Conservation (phyloP, 805 yeast species). For the Candida ponderosae region DNA sequence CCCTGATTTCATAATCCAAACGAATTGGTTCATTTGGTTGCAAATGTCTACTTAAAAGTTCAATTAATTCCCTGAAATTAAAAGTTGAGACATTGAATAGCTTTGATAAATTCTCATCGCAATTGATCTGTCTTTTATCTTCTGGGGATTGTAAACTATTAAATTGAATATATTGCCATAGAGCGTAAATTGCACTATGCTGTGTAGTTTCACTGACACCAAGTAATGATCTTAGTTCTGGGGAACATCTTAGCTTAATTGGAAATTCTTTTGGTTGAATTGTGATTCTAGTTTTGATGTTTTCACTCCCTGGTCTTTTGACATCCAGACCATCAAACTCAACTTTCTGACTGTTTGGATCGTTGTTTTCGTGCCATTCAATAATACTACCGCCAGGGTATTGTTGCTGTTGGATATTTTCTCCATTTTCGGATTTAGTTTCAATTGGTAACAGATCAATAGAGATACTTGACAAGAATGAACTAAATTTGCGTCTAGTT, state of each 20-base stretch:
- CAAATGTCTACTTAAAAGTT: slow-evolving; percentile 57
- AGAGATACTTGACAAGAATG: slow-evolving; percentile 76
- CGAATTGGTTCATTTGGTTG: slow-evolving; percentile 75
- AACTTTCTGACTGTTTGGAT: slow-evolving; percentile 32
- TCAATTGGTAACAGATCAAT: slow-evolving; percentile 50
- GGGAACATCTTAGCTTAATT: slow-evolving; percentile 53
- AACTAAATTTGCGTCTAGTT: slow-evolving; percentile 56
- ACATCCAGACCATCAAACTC: slow-evolving; percentile 88
- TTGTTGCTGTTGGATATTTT: slow-evolving; percentile 11
- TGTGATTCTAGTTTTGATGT: slow-evolving; percentile 62
- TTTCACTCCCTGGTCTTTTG: slow-evolving; percentile 65
- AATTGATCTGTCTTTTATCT: slow-evolving; percentile 44
- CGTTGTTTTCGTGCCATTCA: slow-evolving; percentile 77
- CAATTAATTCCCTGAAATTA: slow-evolving; percentile 66
- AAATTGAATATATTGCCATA: slow-evolving; percentile 74
- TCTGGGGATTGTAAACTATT: slow-evolving; percentile 55
- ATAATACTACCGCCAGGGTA: slow-evolving; percentile 34
- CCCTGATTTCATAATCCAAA: slow-evolving; percentile 67
- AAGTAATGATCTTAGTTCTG: slow-evolving; percentile 58
- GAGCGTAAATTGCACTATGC: slow-evolving; percentile 71
- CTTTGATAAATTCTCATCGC: slow-evolving; percentile 37
- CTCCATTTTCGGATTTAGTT: slow-evolving; percentile 3
- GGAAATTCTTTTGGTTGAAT: slow-evolving; percentile 78
- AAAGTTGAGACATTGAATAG: slow-evolving; percentile 44
- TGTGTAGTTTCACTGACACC: slow-evolving; percentile 78